These are phyloP conservation scores for Pleurotus ostreatus DNA, from an alignment of 768 basidiomycete genomes.

Conservation along the genomic window DNA sequence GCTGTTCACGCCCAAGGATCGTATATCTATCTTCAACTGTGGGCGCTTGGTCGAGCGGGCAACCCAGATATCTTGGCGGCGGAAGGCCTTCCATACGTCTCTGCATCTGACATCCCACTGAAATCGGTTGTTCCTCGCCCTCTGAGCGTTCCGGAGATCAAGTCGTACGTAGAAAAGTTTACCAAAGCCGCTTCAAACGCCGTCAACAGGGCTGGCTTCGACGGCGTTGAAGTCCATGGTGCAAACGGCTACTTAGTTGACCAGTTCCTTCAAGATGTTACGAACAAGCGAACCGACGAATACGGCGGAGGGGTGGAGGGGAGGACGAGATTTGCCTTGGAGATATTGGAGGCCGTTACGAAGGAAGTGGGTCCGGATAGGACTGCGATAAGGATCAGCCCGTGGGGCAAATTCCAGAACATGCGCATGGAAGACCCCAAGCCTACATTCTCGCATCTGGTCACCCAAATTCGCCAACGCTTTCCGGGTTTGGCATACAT, in stretches of 20 bases:
- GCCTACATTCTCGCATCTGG: slow-evolving; percentile 40
- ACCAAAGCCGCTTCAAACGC: slow-evolving; percentile 37
- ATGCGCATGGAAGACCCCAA: slow-evolving; percentile 40
- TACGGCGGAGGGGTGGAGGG: slow-evolving; percentile 52
- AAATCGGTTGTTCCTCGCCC: slow-evolving; percentile 19
- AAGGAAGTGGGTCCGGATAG: slow-evolving; percentile 38
- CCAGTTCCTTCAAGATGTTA: slow-evolving; percentile 38
- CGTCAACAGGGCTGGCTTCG: slow-evolving; percentile 44
- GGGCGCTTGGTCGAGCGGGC: slow-evolving; percentile 50
- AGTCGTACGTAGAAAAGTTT: slow-evolving; percentile 31
- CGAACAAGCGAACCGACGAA: slow-evolving; percentile 43
- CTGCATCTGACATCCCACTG: slow-evolving; percentile 26
- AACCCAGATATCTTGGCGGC: slow-evolving; percentile 26
- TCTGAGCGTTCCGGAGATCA: slow-evolving; percentile 33
- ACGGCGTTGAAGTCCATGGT: slow-evolving; percentile 45
- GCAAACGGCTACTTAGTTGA: slow-evolving; percentile 30
- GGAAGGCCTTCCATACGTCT: slow-evolving; percentile 29
- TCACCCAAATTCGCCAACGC: slow-evolving; percentile 31
- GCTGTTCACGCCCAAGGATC: slow-evolving; percentile 49
- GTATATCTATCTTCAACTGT: slow-evolving; percentile 52
- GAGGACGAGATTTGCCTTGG: slow-evolving; percentile 39
- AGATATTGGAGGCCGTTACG: slow-evolving; percentile 35
- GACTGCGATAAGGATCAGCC: slow-evolving; percentile 40
- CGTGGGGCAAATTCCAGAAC: slow-evolving; percentile 28
- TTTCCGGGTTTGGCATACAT: slow-evolving; percentile 40